Evolutionary conservation across 73 alveolate species (phyloP), one percentile per base, ranked within the genome.

Genomic region (Paramecium caudatum): DNA sequence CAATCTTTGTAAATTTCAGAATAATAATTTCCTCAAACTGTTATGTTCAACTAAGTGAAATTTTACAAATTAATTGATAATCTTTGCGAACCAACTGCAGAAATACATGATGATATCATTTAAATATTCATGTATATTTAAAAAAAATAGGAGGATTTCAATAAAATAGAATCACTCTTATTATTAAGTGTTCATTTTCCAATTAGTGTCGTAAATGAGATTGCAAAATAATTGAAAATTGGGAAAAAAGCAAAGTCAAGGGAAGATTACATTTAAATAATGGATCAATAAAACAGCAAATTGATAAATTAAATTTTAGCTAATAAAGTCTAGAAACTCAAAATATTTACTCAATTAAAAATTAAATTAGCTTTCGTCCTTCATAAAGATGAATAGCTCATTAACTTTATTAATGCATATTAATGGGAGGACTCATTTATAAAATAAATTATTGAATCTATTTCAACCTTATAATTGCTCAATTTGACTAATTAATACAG

Each of bases 11-110:
- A 74, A 43, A 21, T 74, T 41, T 32, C 88, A 10, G 39, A 74
- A 74, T 9, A 16, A 39, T 30, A 74, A 41, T 74, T 41, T 21
- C 88, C 88, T 21, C 21, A 74, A 74, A 23, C 88, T 13, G 30
- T 27, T 34, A 34, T 68, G 50, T 34, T 68, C 34, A 32, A 68
- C 37, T 32, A 30, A 32, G 37, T 12, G 6, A 32, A 68, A 33
- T 32, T 68, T 30, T 68, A 68, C 34, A 3, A 16, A 55, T 55
- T 55, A 55, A 55, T 55, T 17, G 30, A 55, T 21, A 19, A 21
- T 23, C 23, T 55, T 23, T 55, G 46, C 0, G 80, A 55, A 27
- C 9, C 23, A 2, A 23, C 3, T 55, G 80, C 23, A 55, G 80
- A 55, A 23, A 1, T 55, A 12, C 9, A 27, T 23, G 10, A 55